Percentiles rank a stretch among this genome's conserved stretches.
phyloP scores from a whole-genome alignment of 2,329 filamentous ascomycete genomes.

The Moelleriella libera region DNA sequence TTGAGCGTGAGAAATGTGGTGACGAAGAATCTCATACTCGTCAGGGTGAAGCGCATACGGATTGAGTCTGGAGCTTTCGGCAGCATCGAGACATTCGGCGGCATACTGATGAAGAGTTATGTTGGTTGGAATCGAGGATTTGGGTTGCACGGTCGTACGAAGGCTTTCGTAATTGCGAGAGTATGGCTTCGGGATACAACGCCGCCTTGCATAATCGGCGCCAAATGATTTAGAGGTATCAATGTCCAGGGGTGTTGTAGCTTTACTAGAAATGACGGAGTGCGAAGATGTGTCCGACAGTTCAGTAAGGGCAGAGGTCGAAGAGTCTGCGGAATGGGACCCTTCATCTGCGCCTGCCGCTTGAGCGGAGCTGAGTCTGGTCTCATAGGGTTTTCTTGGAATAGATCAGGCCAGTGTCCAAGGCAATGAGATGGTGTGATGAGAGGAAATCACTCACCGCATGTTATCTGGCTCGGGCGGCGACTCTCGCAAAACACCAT shows the following conservation, averaged over 20 bases:
- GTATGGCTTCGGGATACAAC: constrained; percentile 11
- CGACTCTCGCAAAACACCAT: background rate
- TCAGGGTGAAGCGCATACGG: constrained; percentile 77
- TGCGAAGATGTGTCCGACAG: constrained; percentile 37
- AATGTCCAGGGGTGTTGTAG: constrained; percentile 42
- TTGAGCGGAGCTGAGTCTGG: background rate
- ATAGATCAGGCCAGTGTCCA: too few species aligned
- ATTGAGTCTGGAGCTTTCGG: constrained; percentile 77
- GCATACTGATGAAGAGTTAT: constrained; percentile 67
- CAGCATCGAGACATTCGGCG: constrained; percentile 79
- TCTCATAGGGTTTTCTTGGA: background rate
- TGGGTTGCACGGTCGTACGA: constrained; percentile 51
- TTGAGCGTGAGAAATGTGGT: constrained; percentile 74
- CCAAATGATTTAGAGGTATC: constrained; percentile 13
- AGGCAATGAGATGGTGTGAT: too few species aligned
- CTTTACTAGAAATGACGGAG: constrained; percentile 46
- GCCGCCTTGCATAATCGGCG: constrained; percentile 6
- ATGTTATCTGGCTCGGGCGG: too few species aligned
- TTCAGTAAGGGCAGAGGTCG: constrained; percentile 37
- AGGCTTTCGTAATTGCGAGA: constrained; percentile 18
- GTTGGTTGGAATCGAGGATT: constrained; percentile 69
- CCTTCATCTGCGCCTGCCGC: too few species aligned
- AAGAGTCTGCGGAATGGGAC: constrained; percentile 7
- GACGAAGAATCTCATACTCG: constrained; percentile 68
- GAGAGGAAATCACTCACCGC: too few species aligned